These are phyloP conservation scores for Sarocladium strictum DNA, from an alignment of 2,329 filamentous ascomycete genomes.

Conservation along the genomic window DNA sequence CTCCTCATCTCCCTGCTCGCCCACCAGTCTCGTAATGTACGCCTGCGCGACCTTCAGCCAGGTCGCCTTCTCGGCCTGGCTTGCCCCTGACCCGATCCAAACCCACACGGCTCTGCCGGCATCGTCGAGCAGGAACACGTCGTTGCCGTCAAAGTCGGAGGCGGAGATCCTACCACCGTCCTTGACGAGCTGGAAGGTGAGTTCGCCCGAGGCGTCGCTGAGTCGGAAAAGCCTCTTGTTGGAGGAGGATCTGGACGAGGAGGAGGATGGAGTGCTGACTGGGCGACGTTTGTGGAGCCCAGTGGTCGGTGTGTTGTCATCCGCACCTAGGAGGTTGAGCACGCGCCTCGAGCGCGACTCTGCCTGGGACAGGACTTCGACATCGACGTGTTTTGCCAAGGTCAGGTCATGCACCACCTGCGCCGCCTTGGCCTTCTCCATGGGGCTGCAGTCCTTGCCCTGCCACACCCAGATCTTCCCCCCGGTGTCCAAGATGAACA, in stretches of 20 bases:
- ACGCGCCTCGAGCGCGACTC: slow-evolving; percentile 51
- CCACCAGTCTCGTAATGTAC: slow-evolving; percentile 41
- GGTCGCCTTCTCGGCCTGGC: slow-evolving; percentile 48
- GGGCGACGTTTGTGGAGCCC: neutral
- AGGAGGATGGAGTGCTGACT: slow-evolving; percentile 18
- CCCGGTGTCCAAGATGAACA: slow-evolving; percentile 57
- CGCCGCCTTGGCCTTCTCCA: slow-evolving; percentile 64
- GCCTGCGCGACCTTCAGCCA: slow-evolving; percentile 57
- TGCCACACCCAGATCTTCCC: slow-evolving; percentile 68
- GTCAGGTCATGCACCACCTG: slow-evolving; percentile 62
- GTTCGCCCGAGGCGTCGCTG: slow-evolving; percentile 52
- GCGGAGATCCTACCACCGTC: slow-evolving; percentile 40
- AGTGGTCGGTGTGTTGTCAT: slow-evolving; percentile 22
- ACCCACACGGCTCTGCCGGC: slow-evolving; percentile 55
- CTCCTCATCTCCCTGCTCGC: slow-evolving; percentile 19
- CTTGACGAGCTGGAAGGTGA: slow-evolving; percentile 53
- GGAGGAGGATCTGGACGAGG: neutral
- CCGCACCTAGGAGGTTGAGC: slow-evolving; percentile 49
- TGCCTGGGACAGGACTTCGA: slow-evolving; percentile 58
- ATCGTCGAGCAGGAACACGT: slow-evolving; percentile 59
- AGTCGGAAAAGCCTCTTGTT: slow-evolving; percentile 51
- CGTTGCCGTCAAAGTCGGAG: slow-evolving; percentile 48
- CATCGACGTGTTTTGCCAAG: slow-evolving; percentile 55
- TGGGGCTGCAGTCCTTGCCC: slow-evolving; percentile 56
- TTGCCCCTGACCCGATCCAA: slow-evolving; percentile 57